Evolutionary conservation across 108 stramenopile species (phyloP).

Genomic region (Skeletonema marinoi): DNA sequence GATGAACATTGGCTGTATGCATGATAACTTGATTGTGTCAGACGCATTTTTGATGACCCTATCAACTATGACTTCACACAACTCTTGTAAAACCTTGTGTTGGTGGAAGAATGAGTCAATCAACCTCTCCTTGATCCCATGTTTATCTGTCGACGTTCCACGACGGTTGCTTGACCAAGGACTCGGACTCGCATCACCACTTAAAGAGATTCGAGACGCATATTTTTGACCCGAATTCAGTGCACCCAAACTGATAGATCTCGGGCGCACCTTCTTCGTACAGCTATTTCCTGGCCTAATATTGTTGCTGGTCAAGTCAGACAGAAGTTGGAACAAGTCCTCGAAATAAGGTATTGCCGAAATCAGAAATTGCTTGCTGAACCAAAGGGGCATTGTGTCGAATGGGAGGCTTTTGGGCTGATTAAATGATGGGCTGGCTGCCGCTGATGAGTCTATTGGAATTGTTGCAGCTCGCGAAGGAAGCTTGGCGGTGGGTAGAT

Average conservation of each 20-base stretch:
- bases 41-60: slow-evolving; percentile 50
- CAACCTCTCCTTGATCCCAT: slow-evolving; percentile 54
- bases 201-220: slow-evolving; percentile 44
- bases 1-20: slow-evolving; percentile 25
- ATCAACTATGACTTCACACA: slow-evolving; percentile 67
- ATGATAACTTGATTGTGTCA: not conserved
- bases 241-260: slow-evolving; percentile 39
- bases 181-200: slow-evolving; percentile 5
- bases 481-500: slow-evolving; percentile 25
- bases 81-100: slow-evolving; percentile 61
- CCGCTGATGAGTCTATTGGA: not conserved
- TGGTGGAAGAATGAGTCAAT: slow-evolving; percentile 84
- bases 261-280: slow-evolving; percentile 66
- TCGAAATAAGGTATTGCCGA: slow-evolving; percentile 58
- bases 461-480: slow-evolving; percentile 5
- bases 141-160: slow-evolving; percentile 3
- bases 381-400: slow-evolving; percentile 41
- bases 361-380: slow-evolving; percentile 44
- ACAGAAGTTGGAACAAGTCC: slow-evolving; percentile 58
- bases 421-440: not conserved
- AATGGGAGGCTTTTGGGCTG: slow-evolving; percentile 1
- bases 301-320: slow-evolving; percentile 25
- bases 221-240: slow-evolving; percentile 34
- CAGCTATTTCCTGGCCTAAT: slow-evolving; percentile 2
- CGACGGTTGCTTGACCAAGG: slow-evolving; percentile 28